Evolutionary conservation across 2,329 filamentous ascomycete genomes (phyloP).

Genomic region (Penicillium oxalicum): DNA sequence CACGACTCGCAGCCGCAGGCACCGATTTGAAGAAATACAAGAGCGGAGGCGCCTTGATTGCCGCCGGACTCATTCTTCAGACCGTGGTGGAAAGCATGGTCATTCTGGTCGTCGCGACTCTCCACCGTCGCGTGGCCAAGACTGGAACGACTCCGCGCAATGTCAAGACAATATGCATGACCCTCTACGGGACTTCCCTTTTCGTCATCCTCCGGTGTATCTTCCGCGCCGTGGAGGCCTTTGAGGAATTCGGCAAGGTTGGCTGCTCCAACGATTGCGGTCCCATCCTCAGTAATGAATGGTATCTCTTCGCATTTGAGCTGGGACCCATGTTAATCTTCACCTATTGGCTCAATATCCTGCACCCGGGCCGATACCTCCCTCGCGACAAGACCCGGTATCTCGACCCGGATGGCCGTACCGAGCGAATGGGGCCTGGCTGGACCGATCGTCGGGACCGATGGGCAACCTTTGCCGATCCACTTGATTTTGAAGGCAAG

Average conservation of each 20-base stretch:
- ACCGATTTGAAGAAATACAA: conserved; percentile 14
- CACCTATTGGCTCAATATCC: conserved; percentile 31
- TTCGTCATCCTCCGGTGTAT: conserved; percentile 33
- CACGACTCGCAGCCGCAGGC: conserved; percentile 17
- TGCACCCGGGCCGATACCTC: conserved; percentile 32
- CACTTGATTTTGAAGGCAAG: conserved; percentile 23
- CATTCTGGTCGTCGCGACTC: conserved; percentile 20
- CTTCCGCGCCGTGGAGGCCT: conserved; percentile 32
- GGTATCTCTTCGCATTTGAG: conserved; percentile 36
- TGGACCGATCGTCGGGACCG: conserved; percentile 26
- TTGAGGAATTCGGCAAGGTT: conserved; percentile 19
- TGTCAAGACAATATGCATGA: conserved; percentile 28
- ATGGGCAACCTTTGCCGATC: conserved; percentile 26
- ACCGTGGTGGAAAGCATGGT: conserved; percentile 27
- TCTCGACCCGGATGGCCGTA: conserved; percentile 24
- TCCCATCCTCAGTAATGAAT: conserved; percentile 27
- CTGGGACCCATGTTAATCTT: conserved; percentile 32
- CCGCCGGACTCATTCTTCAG: conserved; percentile 27
- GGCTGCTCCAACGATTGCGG: conserved; percentile 22
- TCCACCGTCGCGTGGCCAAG: conserved; percentile 26
- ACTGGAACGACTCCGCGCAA: conserved; percentile 23
- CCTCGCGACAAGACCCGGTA: conserved; percentile 24
- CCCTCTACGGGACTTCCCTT: conserved; percentile 32
- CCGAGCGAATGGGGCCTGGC: conserved; percentile 29
- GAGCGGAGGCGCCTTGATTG: conserved; percentile 24